phyloP scores from a whole-genome alignment of 345 rosid genomes.

The Gossypium arboreum region DNA sequence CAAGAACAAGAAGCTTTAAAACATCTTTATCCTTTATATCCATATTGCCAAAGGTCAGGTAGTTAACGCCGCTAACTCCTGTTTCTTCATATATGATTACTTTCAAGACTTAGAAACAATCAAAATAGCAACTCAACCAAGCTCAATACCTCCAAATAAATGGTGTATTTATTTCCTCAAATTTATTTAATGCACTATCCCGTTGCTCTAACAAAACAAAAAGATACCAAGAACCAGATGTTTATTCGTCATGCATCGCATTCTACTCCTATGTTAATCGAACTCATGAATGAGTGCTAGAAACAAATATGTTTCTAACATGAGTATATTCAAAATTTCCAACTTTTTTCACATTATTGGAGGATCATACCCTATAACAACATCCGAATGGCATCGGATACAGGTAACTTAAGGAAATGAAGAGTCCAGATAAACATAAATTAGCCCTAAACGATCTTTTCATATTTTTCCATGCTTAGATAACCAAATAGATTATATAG shows the following conservation, averaged over 20 bases:
- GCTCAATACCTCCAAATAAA: not conserved
- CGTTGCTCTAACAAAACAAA: not conserved
- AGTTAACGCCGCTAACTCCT: not conserved
- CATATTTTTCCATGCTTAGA: not conserved
- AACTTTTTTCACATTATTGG: too few species aligned
- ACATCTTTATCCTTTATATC: not conserved
- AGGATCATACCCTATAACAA: too few species aligned
- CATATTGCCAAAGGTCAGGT: not conserved
- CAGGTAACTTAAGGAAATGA: too few species aligned
- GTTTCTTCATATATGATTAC: not conserved
- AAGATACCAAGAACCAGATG: not conserved
- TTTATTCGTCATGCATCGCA: not conserved
- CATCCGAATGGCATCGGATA: too few species aligned
- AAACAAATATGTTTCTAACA: too few species aligned
- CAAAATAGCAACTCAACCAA: not conserved
- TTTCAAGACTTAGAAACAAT: not conserved
- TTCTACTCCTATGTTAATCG: not conserved
- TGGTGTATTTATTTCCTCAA: not conserved
- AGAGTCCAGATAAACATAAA: too few species aligned
- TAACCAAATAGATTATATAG: not conserved
- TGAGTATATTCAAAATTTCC: too few species aligned
- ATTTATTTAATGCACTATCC: not conserved
- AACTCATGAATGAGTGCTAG: too few species aligned
- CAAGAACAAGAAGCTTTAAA: not conserved
- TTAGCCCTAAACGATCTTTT: not conserved